Base-by-base conservation (phyloP, 2,329 filamentous ascomycete genomes). In the Alternaria gansuensis region DNA sequence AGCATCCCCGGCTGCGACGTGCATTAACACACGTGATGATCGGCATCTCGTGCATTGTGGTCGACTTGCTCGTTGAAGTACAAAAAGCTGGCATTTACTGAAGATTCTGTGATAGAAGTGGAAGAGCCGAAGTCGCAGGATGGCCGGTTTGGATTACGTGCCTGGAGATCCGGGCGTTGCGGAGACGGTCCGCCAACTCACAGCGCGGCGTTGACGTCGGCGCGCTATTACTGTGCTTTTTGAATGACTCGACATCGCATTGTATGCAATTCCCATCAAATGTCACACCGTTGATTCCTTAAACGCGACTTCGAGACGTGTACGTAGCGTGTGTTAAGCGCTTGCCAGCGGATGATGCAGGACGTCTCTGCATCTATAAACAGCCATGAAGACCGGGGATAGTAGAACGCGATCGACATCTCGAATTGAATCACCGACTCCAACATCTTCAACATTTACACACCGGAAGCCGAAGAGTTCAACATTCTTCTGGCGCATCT, bases 1-100 rank as follows among this genome's bases (percentile, higher is more conserved):
- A 45, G 13, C 23, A 48, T 48, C 50, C 62, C 57, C 56, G 60
- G 51, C 41, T 51, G 54, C 61, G 57, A 60, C 60, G 54, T 65
- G 66, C 71, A 69, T 60, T 58, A 65, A 70, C 68, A 74, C 72
- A 72, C 74, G 72, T 41, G 60, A 65, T 51, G 37, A 48, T 60
- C 63, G 21, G 24, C 55, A 49, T 36, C 57, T 34, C 45, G 54
- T 52, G 28, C 29, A 53, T 56, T 23, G 36, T 57, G 24, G 24
- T 21, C 11, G 40, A 44, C 29, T 21, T 11, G 8, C 23, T 41
- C 24, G 46, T 34, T 29, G 40, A 57, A 33, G 10, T 37, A 53
- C 0, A 17, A 3, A 23, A 48, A 9, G 33, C 21, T 31, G 24
- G 43, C 24, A 36, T 50, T 13, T 54, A 44, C 21, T 57, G 54